A percentile compares a stretch with the other conserved stretches of the same genome.
phyloP scores from a whole-genome alignment of 1,139 yeast species.

The Blastobotrys petasosporus region DNA sequence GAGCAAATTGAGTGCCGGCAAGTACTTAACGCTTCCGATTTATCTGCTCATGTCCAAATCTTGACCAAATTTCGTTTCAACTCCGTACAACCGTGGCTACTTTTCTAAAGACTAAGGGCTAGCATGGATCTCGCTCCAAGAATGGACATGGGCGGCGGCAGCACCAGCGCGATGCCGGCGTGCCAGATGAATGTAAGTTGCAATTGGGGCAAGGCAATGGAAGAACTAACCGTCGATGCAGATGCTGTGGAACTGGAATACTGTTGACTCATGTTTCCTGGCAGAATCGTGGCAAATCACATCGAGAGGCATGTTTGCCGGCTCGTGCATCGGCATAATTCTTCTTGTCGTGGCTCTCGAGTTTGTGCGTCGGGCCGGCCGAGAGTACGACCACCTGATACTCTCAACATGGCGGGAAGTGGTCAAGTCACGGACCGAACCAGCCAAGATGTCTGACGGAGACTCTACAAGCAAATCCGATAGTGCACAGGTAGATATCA shows the following conservation, averaged over 20 bases:
- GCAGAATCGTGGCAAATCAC: slow-evolving; percentile 60
- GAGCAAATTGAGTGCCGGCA: too few relatives aligned
- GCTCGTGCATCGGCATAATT: slow-evolving; percentile 60
- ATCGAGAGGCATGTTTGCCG: slow-evolving; percentile 59
- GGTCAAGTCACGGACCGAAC: neutral
- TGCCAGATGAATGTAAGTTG: slow-evolving; percentile 42
- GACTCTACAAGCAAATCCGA: too few relatives aligned
- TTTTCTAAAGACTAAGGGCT: too few relatives aligned
- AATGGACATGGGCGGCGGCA: slow-evolving; percentile 1
- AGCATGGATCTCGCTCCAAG: neutral
- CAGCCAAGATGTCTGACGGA: too few relatives aligned
- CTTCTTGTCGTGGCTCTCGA: slow-evolving; percentile 51
- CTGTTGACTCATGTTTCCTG: slow-evolving; percentile 58
- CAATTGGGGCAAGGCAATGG: slow-evolving; percentile 43
- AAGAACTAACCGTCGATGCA: slow-evolving; percentile 17
- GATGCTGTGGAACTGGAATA: slow-evolving; percentile 55
- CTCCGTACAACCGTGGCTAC: too few relatives aligned
- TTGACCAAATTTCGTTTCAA: too few relatives aligned
- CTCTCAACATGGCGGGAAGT: slow-evolving; percentile 25
- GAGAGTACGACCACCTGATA: slow-evolving; percentile 49
- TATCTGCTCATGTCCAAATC: too few relatives aligned
- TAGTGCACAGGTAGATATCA: too few relatives aligned
- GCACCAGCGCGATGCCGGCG: slow-evolving; percentile 14
- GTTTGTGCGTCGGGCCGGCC: slow-evolving; percentile 49
- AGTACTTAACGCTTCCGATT: too few relatives aligned